phyloP scores from a whole-genome alignment of 257 asterid species.

The Solanum sejunctum region DNA sequence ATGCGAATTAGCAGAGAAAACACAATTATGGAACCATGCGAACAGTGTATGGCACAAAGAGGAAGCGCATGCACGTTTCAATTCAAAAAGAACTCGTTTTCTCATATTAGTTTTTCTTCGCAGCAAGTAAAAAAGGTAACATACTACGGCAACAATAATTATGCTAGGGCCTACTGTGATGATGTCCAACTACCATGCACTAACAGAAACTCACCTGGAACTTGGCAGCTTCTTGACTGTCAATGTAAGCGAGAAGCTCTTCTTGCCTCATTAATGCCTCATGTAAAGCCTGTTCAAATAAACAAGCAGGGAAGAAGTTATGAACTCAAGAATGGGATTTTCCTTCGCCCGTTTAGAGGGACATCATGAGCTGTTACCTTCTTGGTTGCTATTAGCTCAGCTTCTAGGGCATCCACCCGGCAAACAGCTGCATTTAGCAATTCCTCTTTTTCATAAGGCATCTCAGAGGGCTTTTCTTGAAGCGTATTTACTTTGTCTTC shows the following conservation, averaged over 20 bases:
- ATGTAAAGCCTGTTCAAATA: constrained; percentile 60
- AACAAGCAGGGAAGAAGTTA: neutral
- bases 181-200: neutral
- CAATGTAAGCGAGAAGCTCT: constrained; percentile 89
- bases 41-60: neutral
- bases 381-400: constrained; percentile 90
- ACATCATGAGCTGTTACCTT: constrained; percentile 36
- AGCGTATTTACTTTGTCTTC: constrained; percentile 73
- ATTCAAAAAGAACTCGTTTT: neutral
- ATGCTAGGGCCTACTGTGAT: neutral
- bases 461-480: constrained; percentile 80
- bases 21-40: neutral
- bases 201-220: constrained; percentile 38
- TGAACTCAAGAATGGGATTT: neutral
- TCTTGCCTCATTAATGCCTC: constrained; percentile 97
- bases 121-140: neutral
- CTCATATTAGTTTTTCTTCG: neutral
- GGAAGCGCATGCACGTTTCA: neutral
- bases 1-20: neutral
- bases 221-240: constrained; percentile 72
- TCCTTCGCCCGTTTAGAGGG: neutral
- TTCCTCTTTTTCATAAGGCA: constrained; percentile 94
- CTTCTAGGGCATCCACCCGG: constrained; percentile 95
- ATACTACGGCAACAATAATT: neutral
- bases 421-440: constrained; percentile 92